Conservation (phyloP, 2,329 filamentous ascomycete genomes). For the Aspergillus sp. region DNA sequence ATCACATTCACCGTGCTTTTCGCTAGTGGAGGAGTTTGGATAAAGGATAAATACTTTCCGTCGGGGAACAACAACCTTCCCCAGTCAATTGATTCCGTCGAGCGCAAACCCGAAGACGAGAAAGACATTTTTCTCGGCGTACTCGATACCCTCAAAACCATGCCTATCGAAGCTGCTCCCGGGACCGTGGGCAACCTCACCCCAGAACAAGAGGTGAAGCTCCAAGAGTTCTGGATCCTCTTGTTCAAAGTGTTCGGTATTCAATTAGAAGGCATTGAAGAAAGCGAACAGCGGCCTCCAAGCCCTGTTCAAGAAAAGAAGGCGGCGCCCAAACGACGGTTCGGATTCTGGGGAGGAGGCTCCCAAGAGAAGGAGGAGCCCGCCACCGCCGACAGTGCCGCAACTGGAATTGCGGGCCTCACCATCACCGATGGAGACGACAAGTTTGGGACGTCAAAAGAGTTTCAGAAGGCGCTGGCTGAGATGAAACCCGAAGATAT, state of each 20-base stretch:
- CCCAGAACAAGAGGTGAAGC: conserved; percentile 83
- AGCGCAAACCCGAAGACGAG: conserved; percentile 18
- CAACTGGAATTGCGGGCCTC: conserved; percentile 41
- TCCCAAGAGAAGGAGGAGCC: conserved; percentile 51
- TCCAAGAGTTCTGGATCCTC: conserved; percentile 82
- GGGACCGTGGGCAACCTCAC: conserved; percentile 87
- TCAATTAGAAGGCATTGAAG: conserved; percentile 34
- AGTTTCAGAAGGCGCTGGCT: conserved; percentile 80
- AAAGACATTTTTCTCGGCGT: conserved; percentile 34
- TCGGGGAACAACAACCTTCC: conserved; percentile 18
- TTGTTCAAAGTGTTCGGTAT: conserved; percentile 78
- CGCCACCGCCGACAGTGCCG: conserved; percentile 46
- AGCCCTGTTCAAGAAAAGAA: conserved; percentile 54
- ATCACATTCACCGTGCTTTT: conserved; percentile 39
- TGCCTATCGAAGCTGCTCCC: conserved; percentile 37
- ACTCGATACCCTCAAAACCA: conserved; percentile 43
- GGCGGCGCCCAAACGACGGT: conserved; percentile 68
- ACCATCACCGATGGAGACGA: conserved; percentile 67
- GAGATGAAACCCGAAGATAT: conserved; percentile 78
- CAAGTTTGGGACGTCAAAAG: conserved; percentile 89
- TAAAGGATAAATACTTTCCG: conserved; percentile 38
- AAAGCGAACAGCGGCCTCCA: conserved; percentile 27
- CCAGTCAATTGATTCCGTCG: conserved; percentile 14
- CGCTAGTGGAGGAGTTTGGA: conserved; percentile 41
- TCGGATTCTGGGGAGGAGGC: conserved; percentile 70